Base-by-base conservation (phyloP, 768 basidiomycete species). In the Pisolithus albus region DNA sequence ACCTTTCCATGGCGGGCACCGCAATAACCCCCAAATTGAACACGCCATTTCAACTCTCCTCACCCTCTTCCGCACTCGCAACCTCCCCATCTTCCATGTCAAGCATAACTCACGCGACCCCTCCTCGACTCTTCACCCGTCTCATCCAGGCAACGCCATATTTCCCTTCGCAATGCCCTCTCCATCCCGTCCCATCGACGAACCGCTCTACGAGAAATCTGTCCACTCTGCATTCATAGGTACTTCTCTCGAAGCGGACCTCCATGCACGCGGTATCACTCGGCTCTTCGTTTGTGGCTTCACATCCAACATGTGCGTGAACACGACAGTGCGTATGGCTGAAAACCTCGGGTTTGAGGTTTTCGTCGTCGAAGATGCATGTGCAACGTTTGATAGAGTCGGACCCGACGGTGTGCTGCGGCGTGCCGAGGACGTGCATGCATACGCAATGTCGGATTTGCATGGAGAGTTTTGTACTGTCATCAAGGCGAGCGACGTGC, bases 171-270 rank as follows among this genome's bases (percentile, higher is more conserved):
- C 21, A 23, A 4, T 23, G 21, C 21, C 21, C 21, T 34, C 34
- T 34, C 24, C 53, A 37, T 52, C 47, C 1, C 34, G 34, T 34
- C 18, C n/a, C 8, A 21, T 8, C 9, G 59, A 49, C 42, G 59
- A 64, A 40, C 28, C 52, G 26, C n/a, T 61, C 13, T 60, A 60
- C 48, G 51, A 57, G 28, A 64, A 64, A 50, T 47, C 53, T 41
- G 63, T 61, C 40, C 59, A 59, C 49, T 62, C 61, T 7, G 52
- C 52, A 8, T 64, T 64, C 55, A 62, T 64, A 34, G 63, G 63
- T 21, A 64, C 61, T n/a, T 54, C 52, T 1, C 54, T 64, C 8
- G 61, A 64, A 42, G 50, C 46, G 42, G 53, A 56, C 21, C 56
- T 64, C 15, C 55, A 54, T 1, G 49, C 50, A 5, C 39, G 21